These are phyloP conservation scores for Hymenoscyphus fructigenus DNA, from an alignment of 2,329 filamentous ascomycete species.

Conservation along the genomic window DNA sequence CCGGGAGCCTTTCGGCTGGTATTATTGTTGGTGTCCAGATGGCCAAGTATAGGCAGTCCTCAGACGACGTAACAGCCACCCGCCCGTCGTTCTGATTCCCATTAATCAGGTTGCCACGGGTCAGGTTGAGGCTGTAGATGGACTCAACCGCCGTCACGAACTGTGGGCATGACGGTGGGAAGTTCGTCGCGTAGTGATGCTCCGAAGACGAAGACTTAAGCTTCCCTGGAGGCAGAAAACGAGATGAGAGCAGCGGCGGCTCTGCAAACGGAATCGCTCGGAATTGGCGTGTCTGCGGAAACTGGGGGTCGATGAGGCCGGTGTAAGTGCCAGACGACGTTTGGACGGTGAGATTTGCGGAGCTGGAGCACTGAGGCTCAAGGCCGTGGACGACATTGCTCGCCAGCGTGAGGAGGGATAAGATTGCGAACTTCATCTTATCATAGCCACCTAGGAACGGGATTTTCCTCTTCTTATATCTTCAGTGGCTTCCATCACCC, in stretches of 20 bases:
- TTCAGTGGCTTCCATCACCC: no score
- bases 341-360: slow-evolving; percentile 30
- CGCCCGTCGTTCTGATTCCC: slow-evolving; percentile 22
- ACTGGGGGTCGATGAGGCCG: slow-evolving; percentile 9
- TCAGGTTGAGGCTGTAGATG: slow-evolving; percentile 33
- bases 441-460: no score
- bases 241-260: slow-evolving; percentile 42
- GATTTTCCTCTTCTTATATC: no score
- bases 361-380: no score
- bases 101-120: slow-evolving; percentile 13
- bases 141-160: slow-evolving; percentile 32
- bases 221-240: slow-evolving; percentile 33
- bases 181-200: slow-evolving; percentile 21
- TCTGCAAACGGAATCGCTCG: slow-evolving; percentile 52
- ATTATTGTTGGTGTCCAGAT: slow-evolving; percentile 33
- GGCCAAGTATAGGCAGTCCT: slow-evolving; percentile 34
- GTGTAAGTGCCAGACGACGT: slow-evolving; percentile 11
- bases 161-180: slow-evolving; percentile 27
- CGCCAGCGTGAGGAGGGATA: slow-evolving; percentile 6
- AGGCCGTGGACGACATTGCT: neutral
- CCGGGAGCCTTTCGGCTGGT: slow-evolving; percentile 44
- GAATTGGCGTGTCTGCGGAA: slow-evolving; percentile 33
- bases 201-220: slow-evolving; percentile 17
- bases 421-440: slow-evolving; percentile 9
- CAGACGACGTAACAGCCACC: slow-evolving; percentile 19